Conservation (phyloP, 2,329 filamentous ascomycete genomes). For the Diaporthe humulicola region DNA sequence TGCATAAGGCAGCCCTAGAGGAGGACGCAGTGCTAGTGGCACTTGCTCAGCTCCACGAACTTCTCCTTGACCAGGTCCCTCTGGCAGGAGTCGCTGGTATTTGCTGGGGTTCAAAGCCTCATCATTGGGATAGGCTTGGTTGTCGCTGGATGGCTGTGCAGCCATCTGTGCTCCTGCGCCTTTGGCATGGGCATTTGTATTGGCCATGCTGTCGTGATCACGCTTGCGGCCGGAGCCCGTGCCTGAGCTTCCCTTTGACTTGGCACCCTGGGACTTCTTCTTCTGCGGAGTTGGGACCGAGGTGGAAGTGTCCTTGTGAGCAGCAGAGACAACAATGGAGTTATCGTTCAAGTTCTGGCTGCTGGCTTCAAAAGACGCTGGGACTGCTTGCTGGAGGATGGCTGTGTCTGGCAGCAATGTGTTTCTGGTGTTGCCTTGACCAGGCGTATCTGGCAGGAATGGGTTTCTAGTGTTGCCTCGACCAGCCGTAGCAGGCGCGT, state of each 20-base stretch:
- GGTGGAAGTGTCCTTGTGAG: accelerated
- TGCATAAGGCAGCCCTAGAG: too few species aligned
- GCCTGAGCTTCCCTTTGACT: neutral
- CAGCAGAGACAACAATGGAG: neutral
- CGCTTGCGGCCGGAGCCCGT: neutral
- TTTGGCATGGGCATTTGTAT: neutral
- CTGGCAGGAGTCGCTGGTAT: neutral
- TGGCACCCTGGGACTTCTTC: neutral
- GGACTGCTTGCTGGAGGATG: neutral
- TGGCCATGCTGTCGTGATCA: neutral
- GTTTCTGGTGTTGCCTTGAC: neutral
- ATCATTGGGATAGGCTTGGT: too few species aligned
- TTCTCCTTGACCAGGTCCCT: neutral
- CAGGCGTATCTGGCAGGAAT: neutral
- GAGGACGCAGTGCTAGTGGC: too few species aligned
- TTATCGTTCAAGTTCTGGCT: neutral
- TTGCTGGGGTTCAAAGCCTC: neutral
- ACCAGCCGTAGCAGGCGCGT: too few species aligned
- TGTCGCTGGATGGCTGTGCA: too few species aligned
- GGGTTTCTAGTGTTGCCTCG: neutral
- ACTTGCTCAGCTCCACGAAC: too few species aligned
- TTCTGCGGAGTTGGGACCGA: neutral
- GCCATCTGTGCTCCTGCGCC: neutral
- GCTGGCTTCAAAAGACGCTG: neutral
- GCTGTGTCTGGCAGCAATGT: neutral